A percentile compares a stretch with the other conserved stretches of the same genome.
Conservation (phyloP, 352 stramenopile species). For the Elongisporangium anandrum region DNA sequence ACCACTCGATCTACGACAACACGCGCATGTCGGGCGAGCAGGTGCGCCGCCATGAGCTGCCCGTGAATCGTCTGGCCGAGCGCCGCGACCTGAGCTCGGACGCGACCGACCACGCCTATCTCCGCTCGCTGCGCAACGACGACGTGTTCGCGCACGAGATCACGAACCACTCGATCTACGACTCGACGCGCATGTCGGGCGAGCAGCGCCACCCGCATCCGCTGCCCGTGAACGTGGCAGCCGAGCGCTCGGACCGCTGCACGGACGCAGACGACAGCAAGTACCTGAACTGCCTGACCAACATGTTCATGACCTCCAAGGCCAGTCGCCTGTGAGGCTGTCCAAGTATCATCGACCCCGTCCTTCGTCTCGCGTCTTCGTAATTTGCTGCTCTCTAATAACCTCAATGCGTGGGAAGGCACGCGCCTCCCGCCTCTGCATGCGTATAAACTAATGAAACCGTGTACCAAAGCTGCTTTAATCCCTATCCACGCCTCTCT, state of each 20-base stretch:
- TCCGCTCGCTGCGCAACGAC: constrained; percentile 29
- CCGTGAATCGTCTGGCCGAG: constrained; percentile 31
- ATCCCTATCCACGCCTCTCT: background rate
- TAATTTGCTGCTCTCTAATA: background rate
- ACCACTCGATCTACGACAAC: constrained; percentile 28
- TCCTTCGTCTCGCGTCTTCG: too few relatives aligned
- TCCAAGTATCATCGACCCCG: too few relatives aligned
- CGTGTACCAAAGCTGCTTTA: background rate
- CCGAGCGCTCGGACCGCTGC: constrained; percentile 34
- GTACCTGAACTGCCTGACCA: constrained; percentile 44
- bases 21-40: constrained; percentile 33
- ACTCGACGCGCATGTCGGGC: constrained; percentile 46
- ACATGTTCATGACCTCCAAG: constrained; percentile 28
- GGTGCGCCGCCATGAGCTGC: constrained; percentile 23
- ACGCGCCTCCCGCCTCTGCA: background rate
- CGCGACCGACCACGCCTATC: constrained; percentile 37
- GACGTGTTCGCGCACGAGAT: background rate
- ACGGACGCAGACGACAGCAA: constrained; percentile 36
- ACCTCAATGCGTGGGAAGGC: background rate
- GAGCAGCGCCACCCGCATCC: constrained; percentile 41
- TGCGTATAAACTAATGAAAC: background rate
- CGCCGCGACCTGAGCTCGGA: constrained; percentile 35
- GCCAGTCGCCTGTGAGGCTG: constrained; percentile 32
- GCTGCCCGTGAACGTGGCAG: constrained; percentile 31
- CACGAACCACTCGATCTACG: constrained; percentile 40